Evolutionary conservation across 441 rosid species (phyloP).

Genomic region (Erodium trifolium): DNA sequence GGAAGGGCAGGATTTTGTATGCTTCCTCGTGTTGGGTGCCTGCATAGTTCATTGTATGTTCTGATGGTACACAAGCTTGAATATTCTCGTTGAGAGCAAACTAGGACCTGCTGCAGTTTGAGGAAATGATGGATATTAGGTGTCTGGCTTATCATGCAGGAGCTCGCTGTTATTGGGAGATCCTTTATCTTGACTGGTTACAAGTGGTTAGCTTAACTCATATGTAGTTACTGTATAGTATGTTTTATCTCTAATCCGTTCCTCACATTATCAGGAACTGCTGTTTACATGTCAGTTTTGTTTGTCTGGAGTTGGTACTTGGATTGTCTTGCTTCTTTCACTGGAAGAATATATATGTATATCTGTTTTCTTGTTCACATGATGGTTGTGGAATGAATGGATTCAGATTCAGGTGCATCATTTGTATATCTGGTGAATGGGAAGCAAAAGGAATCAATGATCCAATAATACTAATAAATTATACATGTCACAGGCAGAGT

Average conservation of each 20-base stretch:
- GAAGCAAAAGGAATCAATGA: too few species aligned
- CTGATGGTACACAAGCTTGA: not conserved
- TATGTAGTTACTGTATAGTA: not conserved
- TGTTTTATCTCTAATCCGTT: not conserved
- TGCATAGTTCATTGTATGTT: conserved; percentile 21
- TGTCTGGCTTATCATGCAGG: not conserved
- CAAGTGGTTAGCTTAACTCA: not conserved
- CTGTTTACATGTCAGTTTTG: not conserved
- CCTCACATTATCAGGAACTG: too few species aligned
- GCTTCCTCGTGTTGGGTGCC: conserved; percentile 69
- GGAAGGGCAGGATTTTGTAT: conserved; percentile 80
- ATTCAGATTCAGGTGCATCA: not conserved
- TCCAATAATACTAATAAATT: too few species aligned
- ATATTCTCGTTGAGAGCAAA: not conserved
- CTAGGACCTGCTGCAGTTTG: not conserved
- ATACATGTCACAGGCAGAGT: too few species aligned
- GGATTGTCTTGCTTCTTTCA: not conserved
- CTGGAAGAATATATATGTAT: not conserved
- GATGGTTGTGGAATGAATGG: not conserved
- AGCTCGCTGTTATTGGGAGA: not conserved
- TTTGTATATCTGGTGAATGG: too few species aligned
- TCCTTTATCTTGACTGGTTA: not conserved
- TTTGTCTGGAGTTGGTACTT: not conserved
- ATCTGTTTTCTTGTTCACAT: too few species aligned
- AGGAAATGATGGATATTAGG: not conserved